Evolutionary conservation across 73 alveolate species (phyloP).

Genomic region (Tetrahymena elliotti): DNA sequence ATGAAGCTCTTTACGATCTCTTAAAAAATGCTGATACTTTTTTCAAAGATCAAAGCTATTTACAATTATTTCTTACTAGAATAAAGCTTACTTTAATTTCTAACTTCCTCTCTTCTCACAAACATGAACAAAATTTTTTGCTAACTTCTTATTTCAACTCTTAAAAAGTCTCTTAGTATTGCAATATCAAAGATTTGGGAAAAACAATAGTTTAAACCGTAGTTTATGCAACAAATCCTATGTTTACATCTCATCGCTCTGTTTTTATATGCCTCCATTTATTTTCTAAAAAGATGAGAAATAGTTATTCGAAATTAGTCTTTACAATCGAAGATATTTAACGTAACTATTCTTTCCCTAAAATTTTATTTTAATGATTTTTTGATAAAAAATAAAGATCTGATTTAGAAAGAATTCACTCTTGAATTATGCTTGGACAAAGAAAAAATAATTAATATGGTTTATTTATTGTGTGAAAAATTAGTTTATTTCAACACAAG

Average conservation of each 20-base stretch:
- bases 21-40: not conserved
- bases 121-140: not conserved
- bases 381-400: not conserved
- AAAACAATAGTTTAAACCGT: not conserved
- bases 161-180: not conserved
- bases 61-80: not conserved
- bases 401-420: not conserved
- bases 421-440: not conserved
- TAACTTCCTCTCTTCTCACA: not conserved
- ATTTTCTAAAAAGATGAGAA: not conserved
- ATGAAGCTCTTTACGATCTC: not conserved
- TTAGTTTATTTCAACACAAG: not conserved
- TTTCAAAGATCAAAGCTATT: not conserved
- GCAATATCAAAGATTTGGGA: not conserved
- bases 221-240: not conserved
- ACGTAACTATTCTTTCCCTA: no score
- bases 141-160: not conserved
- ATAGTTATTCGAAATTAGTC: not conserved
- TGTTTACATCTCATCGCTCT: not conserved
- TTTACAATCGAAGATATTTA: not conserved
- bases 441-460: not conserved
- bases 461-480: not conserved
- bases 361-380: no score
- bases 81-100: not conserved
- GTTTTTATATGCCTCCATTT: not conserved